Evolutionary conservation across 352 stramenopile genomes (phyloP).

Genomic region (Pythium dissimile): DNA sequence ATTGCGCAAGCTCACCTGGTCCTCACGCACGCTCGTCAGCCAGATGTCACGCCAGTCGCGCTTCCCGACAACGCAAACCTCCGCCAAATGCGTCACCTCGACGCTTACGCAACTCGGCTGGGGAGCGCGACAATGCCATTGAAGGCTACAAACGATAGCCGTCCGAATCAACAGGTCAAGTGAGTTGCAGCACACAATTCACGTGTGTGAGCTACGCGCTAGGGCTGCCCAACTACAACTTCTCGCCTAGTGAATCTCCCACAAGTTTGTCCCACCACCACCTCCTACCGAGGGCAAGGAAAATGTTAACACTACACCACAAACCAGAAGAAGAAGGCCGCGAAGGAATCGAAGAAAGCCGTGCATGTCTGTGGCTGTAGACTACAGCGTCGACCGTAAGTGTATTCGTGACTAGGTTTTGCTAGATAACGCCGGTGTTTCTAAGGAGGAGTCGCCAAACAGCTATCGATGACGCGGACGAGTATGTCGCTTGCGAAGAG

Average conservation of each 20-base stretch:
- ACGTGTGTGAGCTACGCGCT: not conserved
- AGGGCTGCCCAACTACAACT: not conserved
- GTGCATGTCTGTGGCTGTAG: no score
- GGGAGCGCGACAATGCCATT: not conserved
- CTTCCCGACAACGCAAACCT: not conserved
- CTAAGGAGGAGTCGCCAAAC: no score
- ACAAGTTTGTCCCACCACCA: not conserved
- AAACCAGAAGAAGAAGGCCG: no score
- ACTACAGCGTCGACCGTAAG: no score
- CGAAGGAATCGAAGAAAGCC: no score
- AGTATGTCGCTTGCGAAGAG: no score
- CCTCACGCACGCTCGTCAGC: constrained; percentile 1
- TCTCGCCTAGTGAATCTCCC: not conserved
- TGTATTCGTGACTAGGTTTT: no score
- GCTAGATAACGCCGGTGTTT: no score
- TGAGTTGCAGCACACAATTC: not conserved
- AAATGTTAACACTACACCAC: no score
- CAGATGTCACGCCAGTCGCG: not conserved
- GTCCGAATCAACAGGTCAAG: not conserved
- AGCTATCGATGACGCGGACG: no score
- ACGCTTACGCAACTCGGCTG: not conserved
- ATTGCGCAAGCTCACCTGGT: constrained; percentile 1
- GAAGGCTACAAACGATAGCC: not conserved
- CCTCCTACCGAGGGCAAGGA: not conserved
- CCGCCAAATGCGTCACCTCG: not conserved